A percentile compares a stretch with the other conserved stretches of the same genome.
Evolutionary conservation across 495 filamentous ascomycete species (phyloP).

Genomic region (Daldinia grandis): DNA sequence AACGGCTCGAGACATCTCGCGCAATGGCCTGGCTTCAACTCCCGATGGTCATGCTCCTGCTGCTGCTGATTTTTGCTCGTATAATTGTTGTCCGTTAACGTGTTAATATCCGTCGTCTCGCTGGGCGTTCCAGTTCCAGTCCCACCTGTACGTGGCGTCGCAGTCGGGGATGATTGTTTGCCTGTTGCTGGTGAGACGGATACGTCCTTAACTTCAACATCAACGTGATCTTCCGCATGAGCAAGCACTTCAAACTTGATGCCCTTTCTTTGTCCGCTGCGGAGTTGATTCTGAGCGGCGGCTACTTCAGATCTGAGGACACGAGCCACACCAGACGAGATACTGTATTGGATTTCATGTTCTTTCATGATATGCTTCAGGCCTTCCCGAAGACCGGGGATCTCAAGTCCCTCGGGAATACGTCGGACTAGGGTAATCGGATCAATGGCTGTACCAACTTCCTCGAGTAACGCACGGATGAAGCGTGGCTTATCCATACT

Average conservation of each 20-base stretch:
- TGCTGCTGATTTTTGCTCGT: slow-evolving; percentile 21
- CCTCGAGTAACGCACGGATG: slow-evolving; percentile 89
- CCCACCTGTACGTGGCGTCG: slow-evolving; percentile 39
- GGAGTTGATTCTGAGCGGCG: slow-evolving; percentile 77
- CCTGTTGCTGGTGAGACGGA: slow-evolving; percentile 11
- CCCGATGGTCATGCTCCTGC: slow-evolving; percentile 30
- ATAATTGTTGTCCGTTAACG: slow-evolving; percentile 39
- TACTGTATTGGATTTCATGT: slow-evolving; percentile 90
- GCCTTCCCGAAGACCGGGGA: slow-evolving; percentile 86
- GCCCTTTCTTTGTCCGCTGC: slow-evolving; percentile 78
- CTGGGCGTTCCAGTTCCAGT: slow-evolving; percentile 49
- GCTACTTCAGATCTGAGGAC: slow-evolving; percentile 89
- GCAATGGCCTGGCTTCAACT: slow-evolving; percentile 62
- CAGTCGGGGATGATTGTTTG: slow-evolving; percentile 33
- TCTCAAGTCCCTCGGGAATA: slow-evolving; percentile 90
- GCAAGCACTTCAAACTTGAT: slow-evolving; percentile 84
- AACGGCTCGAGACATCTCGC: slow-evolving; percentile 71
- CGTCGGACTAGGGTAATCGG: slow-evolving; percentile 87
- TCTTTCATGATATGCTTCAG: slow-evolving; percentile 87
- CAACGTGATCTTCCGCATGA: slow-evolving; percentile 51
- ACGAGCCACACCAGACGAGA: slow-evolving; percentile 86
- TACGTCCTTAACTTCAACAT: slow-evolving; percentile 49
- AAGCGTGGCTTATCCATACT: slow-evolving; percentile 96
- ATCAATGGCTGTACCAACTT: slow-evolving; percentile 91
- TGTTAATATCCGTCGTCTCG: slow-evolving; percentile 34